Conservation (phyloP, 306 rosid genomes). For the Sesbania bispinosa region DNA sequence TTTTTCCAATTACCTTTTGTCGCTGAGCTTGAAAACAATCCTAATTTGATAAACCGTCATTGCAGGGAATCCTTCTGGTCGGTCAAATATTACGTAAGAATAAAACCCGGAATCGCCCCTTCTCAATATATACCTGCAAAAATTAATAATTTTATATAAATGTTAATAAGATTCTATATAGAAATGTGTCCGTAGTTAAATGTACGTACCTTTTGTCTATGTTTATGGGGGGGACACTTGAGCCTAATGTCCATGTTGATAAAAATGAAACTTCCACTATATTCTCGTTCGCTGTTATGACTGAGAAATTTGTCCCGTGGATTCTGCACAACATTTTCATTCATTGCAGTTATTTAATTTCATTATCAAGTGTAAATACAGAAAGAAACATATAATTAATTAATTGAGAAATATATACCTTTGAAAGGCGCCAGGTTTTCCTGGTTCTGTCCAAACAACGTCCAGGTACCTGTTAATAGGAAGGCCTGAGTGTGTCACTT, state of each 20-base stretch:
- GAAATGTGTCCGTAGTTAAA: too few relatives aligned
- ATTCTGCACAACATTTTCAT: slow-evolving; percentile 36
- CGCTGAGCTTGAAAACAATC: slow-evolving; percentile 46
- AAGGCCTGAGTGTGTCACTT: too few relatives aligned
- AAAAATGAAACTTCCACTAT: slow-evolving; percentile 70
- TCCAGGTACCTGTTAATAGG: slow-evolving; percentile 57
- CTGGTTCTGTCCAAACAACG: slow-evolving; percentile 41
- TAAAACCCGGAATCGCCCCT: slow-evolving; percentile 66
- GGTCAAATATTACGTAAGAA: slow-evolving; percentile 53
- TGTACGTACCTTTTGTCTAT: slow-evolving; percentile 86
- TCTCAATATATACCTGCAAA: slow-evolving; percentile 57
- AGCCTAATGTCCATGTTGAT: slow-evolving; percentile 35
- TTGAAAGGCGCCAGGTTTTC: not conserved
- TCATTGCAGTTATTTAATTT: too few relatives aligned
- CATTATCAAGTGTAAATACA: not conserved
- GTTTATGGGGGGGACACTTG: slow-evolving; percentile 51
- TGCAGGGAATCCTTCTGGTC: slow-evolving; percentile 51
- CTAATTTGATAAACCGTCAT: slow-evolving; percentile 48
- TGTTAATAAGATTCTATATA: not conserved
- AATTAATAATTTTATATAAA: not conserved
- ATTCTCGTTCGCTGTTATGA: slow-evolving; percentile 20
- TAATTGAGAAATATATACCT: slow-evolving; percentile 32
- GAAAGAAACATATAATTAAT: not conserved
- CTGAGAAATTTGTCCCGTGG: slow-evolving; percentile 30
- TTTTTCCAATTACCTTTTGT: slow-evolving; percentile 34